Percentiles rank a stretch among this genome's conserved stretches.
These are phyloP conservation scores for Fusarium sulawesiense DNA, from an alignment of 2,329 filamentous ascomycete genomes.

Conservation along the genomic window DNA sequence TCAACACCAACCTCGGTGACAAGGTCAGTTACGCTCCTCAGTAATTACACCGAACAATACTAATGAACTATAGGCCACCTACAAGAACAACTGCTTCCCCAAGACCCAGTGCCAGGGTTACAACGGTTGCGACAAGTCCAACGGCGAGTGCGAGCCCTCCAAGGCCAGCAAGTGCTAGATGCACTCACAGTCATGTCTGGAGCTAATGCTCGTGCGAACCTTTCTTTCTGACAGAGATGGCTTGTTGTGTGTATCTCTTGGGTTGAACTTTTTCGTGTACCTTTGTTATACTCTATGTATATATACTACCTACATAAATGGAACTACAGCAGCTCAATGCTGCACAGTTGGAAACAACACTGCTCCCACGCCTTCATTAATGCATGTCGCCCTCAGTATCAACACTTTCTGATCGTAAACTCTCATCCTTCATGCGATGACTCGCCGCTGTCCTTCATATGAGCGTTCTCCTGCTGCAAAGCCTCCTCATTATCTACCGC, in stretches of 20 bases:
- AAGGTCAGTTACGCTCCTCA: slow-evolving; percentile 26
- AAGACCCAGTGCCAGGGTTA: slow-evolving; percentile 47
- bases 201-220: background rate
- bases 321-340: background rate
- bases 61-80: too few species aligned
- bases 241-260: background rate
- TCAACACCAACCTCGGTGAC: slow-evolving; percentile 54
- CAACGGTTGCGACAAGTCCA: slow-evolving; percentile 46
- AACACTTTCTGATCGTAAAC: background rate
- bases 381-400: background rate
- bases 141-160: slow-evolving; percentile 45
- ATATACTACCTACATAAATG: background rate
- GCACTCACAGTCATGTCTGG: background rate
- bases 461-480: background rate
- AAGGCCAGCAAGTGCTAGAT: slow-evolving; percentile 47
- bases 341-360: background rate
- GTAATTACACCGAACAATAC: too few species aligned
- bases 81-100: slow-evolving; percentile 47
- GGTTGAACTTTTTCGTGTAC: background rate
- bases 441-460: slow-evolving; percentile 1
- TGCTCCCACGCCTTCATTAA: background rate
- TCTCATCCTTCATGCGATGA: background rate
- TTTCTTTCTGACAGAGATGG: background rate
- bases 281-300: background rate
- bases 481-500: slow-evolving; percentile 1